A percentile compares a stretch with the other conserved stretches of the same genome.
Conservation (phyloP, 2,329 filamentous ascomycete genomes). For the Verticillium longisporum region DNA sequence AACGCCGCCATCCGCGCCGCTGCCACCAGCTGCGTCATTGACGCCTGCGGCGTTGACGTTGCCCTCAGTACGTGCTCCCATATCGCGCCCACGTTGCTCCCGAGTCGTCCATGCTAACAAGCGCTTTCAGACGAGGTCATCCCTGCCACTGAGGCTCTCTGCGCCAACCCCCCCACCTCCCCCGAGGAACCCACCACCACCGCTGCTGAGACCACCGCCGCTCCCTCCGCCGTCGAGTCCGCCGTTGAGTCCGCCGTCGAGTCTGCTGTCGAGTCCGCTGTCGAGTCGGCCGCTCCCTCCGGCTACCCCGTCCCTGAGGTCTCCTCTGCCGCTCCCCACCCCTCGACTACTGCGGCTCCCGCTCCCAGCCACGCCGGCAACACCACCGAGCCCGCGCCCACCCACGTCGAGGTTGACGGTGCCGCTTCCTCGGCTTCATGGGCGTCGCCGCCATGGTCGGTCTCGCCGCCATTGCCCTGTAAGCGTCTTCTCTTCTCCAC, state of each 20-base stretch:
- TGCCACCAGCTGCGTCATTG: constrained; percentile 28
- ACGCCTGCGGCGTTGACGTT: constrained; percentile 25
- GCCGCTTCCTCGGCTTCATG: constrained; percentile 7
- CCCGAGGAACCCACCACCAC: constrained; percentile 6
- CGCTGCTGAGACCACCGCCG: constrained; percentile 2
- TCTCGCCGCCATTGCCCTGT: constrained; percentile 10
- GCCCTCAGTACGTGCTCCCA: constrained; percentile 27
- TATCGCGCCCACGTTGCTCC: background rate
- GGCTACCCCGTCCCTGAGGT: background rate
- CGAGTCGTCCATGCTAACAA: background rate
- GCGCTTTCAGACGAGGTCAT: constrained; percentile 26
- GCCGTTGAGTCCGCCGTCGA: constrained; percentile 1
- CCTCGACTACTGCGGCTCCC: background rate
- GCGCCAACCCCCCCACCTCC: constrained; percentile 12
- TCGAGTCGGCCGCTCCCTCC: constrained; percentile 1
- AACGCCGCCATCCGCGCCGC: constrained; percentile 21
- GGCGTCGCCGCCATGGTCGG: constrained; percentile 9
- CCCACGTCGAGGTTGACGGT: constrained; percentile 5
- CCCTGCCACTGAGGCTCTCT: constrained; percentile 28
- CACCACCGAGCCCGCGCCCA: constrained; percentile 2
- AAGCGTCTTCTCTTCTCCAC: background rate
- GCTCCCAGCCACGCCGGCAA: constrained; percentile 8
- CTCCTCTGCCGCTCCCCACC: constrained; percentile 1
- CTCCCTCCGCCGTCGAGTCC: background rate
- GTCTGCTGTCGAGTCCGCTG: constrained; percentile 1